These are phyloP conservation scores for Trametes cinnabarina DNA, from an alignment of 768 basidiomycete species.

Conservation along the genomic window DNA sequence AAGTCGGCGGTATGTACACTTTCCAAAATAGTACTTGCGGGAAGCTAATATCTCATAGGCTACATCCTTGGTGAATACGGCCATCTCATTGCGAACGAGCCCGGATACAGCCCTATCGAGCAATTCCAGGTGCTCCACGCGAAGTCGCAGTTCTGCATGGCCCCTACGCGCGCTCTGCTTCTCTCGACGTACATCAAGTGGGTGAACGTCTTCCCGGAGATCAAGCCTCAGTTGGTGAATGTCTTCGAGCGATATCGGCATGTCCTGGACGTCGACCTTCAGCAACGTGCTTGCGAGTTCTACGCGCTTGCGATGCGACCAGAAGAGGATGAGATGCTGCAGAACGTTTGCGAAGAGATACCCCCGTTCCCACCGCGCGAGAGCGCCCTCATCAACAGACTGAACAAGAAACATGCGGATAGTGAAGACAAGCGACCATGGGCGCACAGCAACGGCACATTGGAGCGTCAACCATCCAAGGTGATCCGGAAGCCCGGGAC, in stretches of 20 bases:
- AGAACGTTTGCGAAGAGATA: conserved; percentile 98
- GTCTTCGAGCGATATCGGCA: conserved; percentile 98
- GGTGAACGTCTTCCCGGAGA: conserved; percentile 99
- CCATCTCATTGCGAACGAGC: conserved; percentile 93
- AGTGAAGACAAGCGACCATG: conserved; percentile 96
- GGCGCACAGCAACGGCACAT: conserved; percentile 73
- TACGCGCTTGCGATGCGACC: conserved; percentile 79
- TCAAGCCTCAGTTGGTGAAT: conserved; percentile 88
- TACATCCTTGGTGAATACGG: conserved; percentile 99
- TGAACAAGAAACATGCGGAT: conserved; percentile 87
- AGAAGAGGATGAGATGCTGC: conserved; percentile 90
- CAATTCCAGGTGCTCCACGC: conserved; percentile 92
- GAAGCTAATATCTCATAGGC: conserved; percentile 42
- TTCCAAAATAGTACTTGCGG: neutral
- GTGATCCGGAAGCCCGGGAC: conserved; percentile 34
- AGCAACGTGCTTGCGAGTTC: conserved; percentile 98
- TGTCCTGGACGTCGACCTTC: conserved; percentile 93
- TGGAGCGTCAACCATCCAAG: conserved; percentile 66
- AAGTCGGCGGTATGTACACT: conserved; percentile 76
- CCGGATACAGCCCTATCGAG: conserved; percentile 89
- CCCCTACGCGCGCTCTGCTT: conserved; percentile 86
- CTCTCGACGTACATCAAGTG: conserved; percentile 99
- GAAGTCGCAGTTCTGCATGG: conserved; percentile 92
- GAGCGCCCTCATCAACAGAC: conserved; percentile 80
- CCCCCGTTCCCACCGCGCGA: conserved; percentile 96